Base-by-base conservation (phyloP, 2,329 filamentous ascomycete genomes). In the Fusarium sp. region DNA sequence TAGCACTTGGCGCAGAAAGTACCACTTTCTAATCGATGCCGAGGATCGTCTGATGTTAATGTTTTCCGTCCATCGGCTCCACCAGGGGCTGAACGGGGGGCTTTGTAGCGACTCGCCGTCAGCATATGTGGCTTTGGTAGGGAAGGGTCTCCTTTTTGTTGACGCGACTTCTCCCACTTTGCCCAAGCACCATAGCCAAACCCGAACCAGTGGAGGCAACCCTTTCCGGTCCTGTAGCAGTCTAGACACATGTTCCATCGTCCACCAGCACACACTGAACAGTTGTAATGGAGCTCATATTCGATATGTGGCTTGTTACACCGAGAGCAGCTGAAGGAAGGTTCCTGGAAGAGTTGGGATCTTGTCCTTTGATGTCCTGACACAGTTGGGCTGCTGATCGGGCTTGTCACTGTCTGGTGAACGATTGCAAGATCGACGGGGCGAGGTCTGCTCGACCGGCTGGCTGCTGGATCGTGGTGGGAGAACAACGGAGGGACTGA, bases 201-300 rank as follows among this genome's bases (percentile, higher is more conserved):
- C 2, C 95, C 94, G 70, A 90, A 94, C 93, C 94, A 97, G 75
- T 96, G 88, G 19, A 88, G 83, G 76, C 95, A 98, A 12, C 94
- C 94, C 73, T 87, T 87, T 10, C 90, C 90, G 14, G 82, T 76
- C 26, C 93, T 89, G 76, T 96, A 97, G 80, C 95, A 98, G 66
- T 85, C 84, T 3, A 91, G 79, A 74, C 95, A 98, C 12, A 97
- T 82, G 75, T 94, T 91, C 83, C 90, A 97, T 45, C 87, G 82
- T 1, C 92, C 93, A 7, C 84, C 80, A 17, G 86, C 83, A 77
- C 95, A 97, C 48, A 83, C 82, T 3, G 80, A 77, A 77, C 95
- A 98, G 74, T 91, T 91, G 78, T 95, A 97, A 77, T 97, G 93
- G 3, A 97, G 80, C 10, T 93, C 88, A 70, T 97, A 93, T 75